phyloP scores from a whole-genome alignment of 2,329 filamentous ascomycete species.

The Septoria linicola region DNA sequence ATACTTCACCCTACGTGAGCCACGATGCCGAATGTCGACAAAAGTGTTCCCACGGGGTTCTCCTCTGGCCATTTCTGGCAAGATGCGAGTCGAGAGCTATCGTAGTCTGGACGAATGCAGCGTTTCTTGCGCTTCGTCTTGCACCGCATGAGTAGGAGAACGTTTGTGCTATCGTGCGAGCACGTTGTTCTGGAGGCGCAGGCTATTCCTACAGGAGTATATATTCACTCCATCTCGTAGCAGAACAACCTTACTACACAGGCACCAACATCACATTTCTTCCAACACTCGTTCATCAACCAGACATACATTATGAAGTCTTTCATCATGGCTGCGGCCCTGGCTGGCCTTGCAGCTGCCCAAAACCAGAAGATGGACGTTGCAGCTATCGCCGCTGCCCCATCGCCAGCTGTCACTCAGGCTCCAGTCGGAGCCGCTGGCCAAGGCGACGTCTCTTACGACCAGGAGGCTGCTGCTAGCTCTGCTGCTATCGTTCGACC shows the following conservation, averaged over 20 bases:
- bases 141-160: constrained; percentile 1
- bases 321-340: constrained; percentile 24
- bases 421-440: constrained; percentile 25
- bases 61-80: not conserved
- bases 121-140: not conserved
- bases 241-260: not conserved
- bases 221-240: not conserved
- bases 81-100: not conserved
- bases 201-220: not conserved
- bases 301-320: constrained; percentile 18
- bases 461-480: constrained; percentile 22
- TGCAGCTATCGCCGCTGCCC: constrained; percentile 26
- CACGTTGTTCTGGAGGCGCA: not conserved
- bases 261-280: constrained; percentile 4
- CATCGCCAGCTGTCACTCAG: constrained; percentile 19
- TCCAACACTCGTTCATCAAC: not conserved
- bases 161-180: not conserved
- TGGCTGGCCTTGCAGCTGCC: constrained; percentile 28
- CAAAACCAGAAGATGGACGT: constrained; percentile 30
- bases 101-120: not conserved
- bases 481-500: constrained; percentile 23
- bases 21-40: not conserved
- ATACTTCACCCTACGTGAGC: not conserved
- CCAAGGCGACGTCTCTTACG: constrained; percentile 21
- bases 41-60: not conserved